Percentiles rank a stretch among this genome's conserved stretches.
phyloP scores from a whole-genome alignment of 1,139 yeast genomes.

The Nakaseomyces bracarensis region DNA sequence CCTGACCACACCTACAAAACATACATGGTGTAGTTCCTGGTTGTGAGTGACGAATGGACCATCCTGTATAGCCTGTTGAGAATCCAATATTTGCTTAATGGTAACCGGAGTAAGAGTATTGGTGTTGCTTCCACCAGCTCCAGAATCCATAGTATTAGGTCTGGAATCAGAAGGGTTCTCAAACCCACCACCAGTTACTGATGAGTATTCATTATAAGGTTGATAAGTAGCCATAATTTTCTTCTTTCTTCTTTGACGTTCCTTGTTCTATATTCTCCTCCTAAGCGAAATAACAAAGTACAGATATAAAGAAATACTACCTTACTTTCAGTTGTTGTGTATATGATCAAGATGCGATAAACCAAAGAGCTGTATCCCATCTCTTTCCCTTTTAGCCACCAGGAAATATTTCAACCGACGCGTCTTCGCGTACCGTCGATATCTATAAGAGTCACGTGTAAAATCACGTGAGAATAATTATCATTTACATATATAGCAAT shows the following conservation, averaged over 20 bases:
- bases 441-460: too few relatives aligned
- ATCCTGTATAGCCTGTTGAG: conserved; percentile 61
- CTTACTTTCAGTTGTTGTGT: too few relatives aligned
- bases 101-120: conserved; percentile 68
- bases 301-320: too few relatives aligned
- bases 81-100: conserved; percentile 65
- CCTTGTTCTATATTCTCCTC: neutral
- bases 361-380: too few relatives aligned
- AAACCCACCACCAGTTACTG: conserved; percentile 28
- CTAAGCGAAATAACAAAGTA: neutral
- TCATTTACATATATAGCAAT: too few relatives aligned
- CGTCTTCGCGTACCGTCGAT: too few relatives aligned
- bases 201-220: conserved; percentile 30
- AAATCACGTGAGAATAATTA: too few relatives aligned
- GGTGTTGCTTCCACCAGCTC: conserved; percentile 13
- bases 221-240: conserved; percentile 22
- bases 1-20: conserved; percentile 60
- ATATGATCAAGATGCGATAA: too few relatives aligned
- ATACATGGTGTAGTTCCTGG: conserved; percentile 50
- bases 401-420: too few relatives aligned
- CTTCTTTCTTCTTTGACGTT: neutral
- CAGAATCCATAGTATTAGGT: conserved; percentile 29
- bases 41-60: conserved; percentile 66
- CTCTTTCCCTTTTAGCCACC: too few relatives aligned
- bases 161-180: conserved; percentile 24